A percentile compares a stretch with the other conserved stretches of the same genome.
These are phyloP conservation scores for Zymoseptoria passerinii DNA, from an alignment of 2,329 filamentous ascomycete species.

Conservation along the genomic window DNA sequence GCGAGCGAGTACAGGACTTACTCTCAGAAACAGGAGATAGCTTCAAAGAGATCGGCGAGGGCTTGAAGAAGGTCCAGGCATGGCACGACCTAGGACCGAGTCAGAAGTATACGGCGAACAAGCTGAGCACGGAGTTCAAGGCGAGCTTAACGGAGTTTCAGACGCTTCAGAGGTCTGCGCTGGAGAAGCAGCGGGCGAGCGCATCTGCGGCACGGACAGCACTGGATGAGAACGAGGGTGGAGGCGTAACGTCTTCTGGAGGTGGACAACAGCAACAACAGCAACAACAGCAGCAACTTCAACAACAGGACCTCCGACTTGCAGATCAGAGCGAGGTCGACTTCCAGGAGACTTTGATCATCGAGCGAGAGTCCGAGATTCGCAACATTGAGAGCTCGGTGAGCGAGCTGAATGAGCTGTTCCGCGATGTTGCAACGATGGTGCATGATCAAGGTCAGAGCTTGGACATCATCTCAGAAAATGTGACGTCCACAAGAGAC, in stretches of 20 bases:
- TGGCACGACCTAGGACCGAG: constrained; percentile 64
- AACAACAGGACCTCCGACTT: constrained; percentile 63
- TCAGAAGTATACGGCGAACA: constrained; percentile 94
- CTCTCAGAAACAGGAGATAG: constrained; percentile 77
- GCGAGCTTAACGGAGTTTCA: constrained; percentile 86
- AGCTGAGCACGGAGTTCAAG: constrained; percentile 88
- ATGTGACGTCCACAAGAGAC: constrained; percentile 72
- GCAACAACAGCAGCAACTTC: constrained; percentile 41
- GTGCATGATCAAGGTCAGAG: constrained; percentile 87
- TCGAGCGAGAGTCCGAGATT: constrained; percentile 94
- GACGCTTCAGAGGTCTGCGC: constrained; percentile 74
- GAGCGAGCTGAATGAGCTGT: constrained; percentile 89
- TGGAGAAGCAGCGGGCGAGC: constrained; percentile 87
- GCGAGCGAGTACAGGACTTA: constrained; percentile 80
- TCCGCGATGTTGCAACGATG: constrained; percentile 96
- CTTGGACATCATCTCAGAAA: constrained; percentile 78
- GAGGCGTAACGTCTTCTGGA: constrained; percentile 23
- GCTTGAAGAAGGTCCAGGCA: constrained; percentile 80
- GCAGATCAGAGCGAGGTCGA: constrained; percentile 92
- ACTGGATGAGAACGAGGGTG: constrained; percentile 41
- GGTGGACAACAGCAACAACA: constrained; percentile 52
- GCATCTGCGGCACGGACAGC: constrained; percentile 75
- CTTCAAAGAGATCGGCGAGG: constrained; percentile 89
- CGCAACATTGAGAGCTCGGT: constrained; percentile 96
- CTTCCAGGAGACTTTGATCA: constrained; percentile 91